Evolutionary conservation across 2,329 filamentous ascomycete genomes (phyloP), one percentile per base, ranked within the genome.

Genomic region (Zymoseptoria ardabiliae): DNA sequence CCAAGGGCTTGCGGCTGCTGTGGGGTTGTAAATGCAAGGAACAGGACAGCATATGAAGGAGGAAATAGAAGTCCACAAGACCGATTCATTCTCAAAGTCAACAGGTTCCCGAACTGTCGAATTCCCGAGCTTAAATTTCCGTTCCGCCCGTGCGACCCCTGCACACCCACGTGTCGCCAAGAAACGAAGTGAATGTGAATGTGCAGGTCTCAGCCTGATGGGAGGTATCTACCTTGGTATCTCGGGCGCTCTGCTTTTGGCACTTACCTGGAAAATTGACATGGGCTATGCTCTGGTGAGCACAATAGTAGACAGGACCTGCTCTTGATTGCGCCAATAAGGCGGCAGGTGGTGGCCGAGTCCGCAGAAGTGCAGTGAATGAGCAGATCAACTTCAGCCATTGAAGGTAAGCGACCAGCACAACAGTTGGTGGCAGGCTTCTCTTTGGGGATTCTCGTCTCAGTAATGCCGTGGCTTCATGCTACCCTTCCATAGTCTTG

Each of bases 21-120:
- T 69, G 23, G 68, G 66, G 2, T 57, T 69, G 62, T 69, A 63
- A 55, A 45, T 48, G 35, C 17, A 7, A n/a, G 35, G 35, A 45
- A 45, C 6, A 17, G 11, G 35, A 45, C 13, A 45, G 35, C 35
- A 45, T n/a, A 45, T 45, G 6, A 28, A 28, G 25, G 35, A 17
- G 17, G 35, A 17, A 45, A 4, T 13, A 7, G 13, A 45, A 17
- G 13, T 45, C 7, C 17, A 17, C 4, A 45, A 5, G 25, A 9
- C 9, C 7, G 25, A 2, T 28, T 9, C 25, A 17, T 7, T 6
- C 35, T 17, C 11, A 45, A 7, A 17, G 6, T n/a, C 35, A 45
- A 45, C 13, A 45, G 50, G 21, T 28, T 28, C 25, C 8, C 7
- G 25, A 9, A 8, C 9, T 3, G 4, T 28, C 25, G 22, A 23